Evolutionary conservation across 352 stramenopile genomes (phyloP), one percentile per base, ranked within the genome.

Genomic region (Phytophthora chlamydospora): DNA sequence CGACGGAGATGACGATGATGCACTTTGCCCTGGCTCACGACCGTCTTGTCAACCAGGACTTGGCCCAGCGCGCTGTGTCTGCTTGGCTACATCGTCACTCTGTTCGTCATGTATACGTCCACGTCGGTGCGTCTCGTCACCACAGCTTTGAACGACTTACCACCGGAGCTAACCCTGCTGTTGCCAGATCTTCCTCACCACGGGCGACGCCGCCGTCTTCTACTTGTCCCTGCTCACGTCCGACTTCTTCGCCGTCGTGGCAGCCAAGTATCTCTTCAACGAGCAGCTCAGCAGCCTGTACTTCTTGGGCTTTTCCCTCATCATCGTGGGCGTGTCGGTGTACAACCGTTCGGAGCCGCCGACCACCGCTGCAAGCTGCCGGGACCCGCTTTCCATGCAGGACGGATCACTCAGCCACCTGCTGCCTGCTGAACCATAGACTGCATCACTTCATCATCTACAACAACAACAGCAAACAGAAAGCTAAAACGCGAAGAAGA

Each of bases 171-270:
- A 63, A 42, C 39, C 24, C 24, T 29, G 24, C 24, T 29, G 24
- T 29, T 34, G 24, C 13, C 49, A 84, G 76, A 70, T 85, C 55
- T 90, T 90, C 58, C 77, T 90, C 48, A 83, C 88, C 29, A 78
- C 81, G 10, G 88, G 84, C 34, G 97, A 99, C 83, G 93, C 97
- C 8, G 96, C 96, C 9, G 72, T 98, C 24, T 96, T 99, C 66
- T 99, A 99, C 78, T 71, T 99, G 40, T 98, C 91, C 10, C 69
- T 99, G 51, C 92, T 99, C 63, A 97, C 95, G 14, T 97, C 93
- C 45, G 96, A 98, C 68, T 87, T 98, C 35, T 99, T 98, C 75
- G 93, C 94, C 0, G 91, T 99, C 44, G 72, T 96, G 21, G 83
- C 78, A 4, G 77, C 71, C 95, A 68, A 96, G 95, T 90, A 90